These are phyloP conservation scores for Ustilaginoidea virens DNA, from an alignment of 2,329 filamentous ascomycete species.

Conservation along the genomic window DNA sequence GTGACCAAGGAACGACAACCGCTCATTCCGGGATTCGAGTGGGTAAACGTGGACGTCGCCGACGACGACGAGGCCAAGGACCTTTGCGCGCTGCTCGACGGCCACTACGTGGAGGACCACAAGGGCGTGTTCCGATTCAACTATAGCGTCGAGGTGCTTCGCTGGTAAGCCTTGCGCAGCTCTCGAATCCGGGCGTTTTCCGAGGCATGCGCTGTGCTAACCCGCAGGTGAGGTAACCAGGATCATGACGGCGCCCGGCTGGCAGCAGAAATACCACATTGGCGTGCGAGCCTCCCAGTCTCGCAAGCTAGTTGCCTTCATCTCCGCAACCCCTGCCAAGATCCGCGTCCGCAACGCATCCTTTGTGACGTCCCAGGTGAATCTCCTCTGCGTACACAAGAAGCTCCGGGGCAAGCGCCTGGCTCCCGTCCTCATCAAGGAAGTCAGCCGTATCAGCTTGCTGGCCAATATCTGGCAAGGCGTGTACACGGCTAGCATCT, in stretches of 20 bases:
- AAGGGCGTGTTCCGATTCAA: constrained; percentile 97
- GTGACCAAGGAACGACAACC: constrained; percentile 63
- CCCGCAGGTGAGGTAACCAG: no score
- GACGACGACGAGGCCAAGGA: constrained; percentile 70
- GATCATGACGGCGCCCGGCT: constrained; percentile 89
- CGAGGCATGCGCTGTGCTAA: no score
- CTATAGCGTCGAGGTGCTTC: constrained; percentile 77
- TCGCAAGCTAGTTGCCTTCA: constrained; percentile 83
- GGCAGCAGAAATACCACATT: constrained; percentile 89
- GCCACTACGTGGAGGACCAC: constrained; percentile 94
- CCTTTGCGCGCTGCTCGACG: constrained; percentile 78
- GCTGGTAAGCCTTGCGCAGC: constrained; percentile 51
- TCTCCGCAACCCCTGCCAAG: constrained; percentile 79
- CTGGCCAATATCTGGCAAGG: constrained; percentile 79
- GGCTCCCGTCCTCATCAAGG: constrained; percentile 89
- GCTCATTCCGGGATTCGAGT: constrained; percentile 76
- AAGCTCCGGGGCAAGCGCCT: constrained; percentile 89
- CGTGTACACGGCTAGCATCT: constrained; percentile 84
- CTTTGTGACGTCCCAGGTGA: constrained; percentile 78
- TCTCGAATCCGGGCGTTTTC: no score
- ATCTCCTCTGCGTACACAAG: constrained; percentile 97
- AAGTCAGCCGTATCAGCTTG: constrained; percentile 88
- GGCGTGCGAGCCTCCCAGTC: constrained; percentile 77
- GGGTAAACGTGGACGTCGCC: constrained; percentile 78
- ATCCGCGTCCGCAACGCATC: constrained; percentile 64